Conservation (phyloP, 257 asterid genomes). For the Fraxinus pennsylvanica region DNA sequence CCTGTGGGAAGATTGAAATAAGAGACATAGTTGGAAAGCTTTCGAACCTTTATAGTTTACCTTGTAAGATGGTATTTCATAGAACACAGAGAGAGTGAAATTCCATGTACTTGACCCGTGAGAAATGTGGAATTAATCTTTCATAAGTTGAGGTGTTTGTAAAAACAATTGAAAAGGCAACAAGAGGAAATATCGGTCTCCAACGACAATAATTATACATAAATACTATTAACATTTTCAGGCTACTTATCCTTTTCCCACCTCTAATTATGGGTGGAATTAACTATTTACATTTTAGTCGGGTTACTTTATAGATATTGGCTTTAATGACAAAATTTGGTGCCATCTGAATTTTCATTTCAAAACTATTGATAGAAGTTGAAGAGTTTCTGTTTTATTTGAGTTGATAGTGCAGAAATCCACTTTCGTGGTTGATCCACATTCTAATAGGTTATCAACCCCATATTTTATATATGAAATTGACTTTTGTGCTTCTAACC, state of each 20-base stretch:
- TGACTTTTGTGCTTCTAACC: not conserved
- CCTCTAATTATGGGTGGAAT: not conserved
- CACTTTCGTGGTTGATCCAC: not conserved
- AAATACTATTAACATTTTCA: not conserved
- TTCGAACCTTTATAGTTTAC: not conserved
- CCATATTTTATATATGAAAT: not conserved
- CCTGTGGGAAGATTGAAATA: not conserved
- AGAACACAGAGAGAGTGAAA: not conserved
- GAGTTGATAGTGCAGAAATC: not conserved
- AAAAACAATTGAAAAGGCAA: not conserved
- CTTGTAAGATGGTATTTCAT: not conserved
- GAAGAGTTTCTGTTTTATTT: not conserved
- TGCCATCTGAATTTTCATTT: not conserved
- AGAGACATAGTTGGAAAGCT: not conserved
- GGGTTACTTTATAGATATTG: not conserved
- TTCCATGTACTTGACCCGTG: not conserved
- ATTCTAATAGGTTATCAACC: constrained; percentile 6
- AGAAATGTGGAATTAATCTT: not conserved
- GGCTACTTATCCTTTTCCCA: not conserved
- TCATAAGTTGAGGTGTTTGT: not conserved
- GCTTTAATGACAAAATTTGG: not conserved
- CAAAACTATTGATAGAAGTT: not conserved
- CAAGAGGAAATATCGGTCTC: not conserved
- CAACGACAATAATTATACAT: not conserved
- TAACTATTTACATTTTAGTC: not conserved